A percentile compares a stretch with the other conserved stretches of the same genome.
These are phyloP conservation scores for Podaxis rugospora DNA, from an alignment of 768 basidiomycete genomes.

Conservation along the genomic window DNA sequence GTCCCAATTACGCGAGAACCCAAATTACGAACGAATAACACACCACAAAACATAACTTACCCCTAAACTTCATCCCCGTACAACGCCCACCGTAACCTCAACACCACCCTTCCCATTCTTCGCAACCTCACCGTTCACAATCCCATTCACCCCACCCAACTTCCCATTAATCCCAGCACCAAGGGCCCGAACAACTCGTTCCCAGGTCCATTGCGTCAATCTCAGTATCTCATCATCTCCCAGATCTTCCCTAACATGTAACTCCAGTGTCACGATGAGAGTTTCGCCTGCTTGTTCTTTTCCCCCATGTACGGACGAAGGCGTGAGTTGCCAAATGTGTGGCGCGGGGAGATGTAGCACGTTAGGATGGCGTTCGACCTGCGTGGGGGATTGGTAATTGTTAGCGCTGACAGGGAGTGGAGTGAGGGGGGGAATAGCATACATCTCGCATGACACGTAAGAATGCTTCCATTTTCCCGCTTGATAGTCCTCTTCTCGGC, in stretches of 20 bases:
- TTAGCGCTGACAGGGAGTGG: not conserved
- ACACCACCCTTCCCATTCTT: slow-evolving; percentile 33
- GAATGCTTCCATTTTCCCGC: slow-evolving; percentile 77
- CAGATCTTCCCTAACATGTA: slow-evolving; percentile 66
- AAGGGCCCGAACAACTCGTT: slow-evolving; percentile 55
- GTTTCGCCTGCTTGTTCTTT: slow-evolving; percentile 19
- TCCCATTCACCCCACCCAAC: slow-evolving; percentile 47
- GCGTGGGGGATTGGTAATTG: not conserved
- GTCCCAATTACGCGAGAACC: not conserved
- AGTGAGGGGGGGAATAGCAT: slow-evolving; percentile 17
- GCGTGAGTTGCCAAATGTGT: slow-evolving; percentile 84
- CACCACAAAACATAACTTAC: not conserved
- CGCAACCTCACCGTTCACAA: slow-evolving; percentile 64
- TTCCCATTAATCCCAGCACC: slow-evolving; percentile 35
- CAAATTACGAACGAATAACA: not conserved
- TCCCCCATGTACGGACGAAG: slow-evolving; percentile 17
- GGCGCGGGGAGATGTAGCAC: slow-evolving; percentile 81
- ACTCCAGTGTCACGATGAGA: slow-evolving; percentile 74
- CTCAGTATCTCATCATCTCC: slow-evolving; percentile 67
- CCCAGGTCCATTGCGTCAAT: slow-evolving; percentile 76
- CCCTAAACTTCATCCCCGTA: slow-evolving; percentile 40
- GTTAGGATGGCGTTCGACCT: slow-evolving; percentile 83
- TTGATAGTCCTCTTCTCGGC: slow-evolving; percentile 54
- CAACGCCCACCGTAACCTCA: slow-evolving; percentile 73
- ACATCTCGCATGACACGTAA: slow-evolving; percentile 81